These are phyloP conservation scores for Mycena sp. DNA, from an alignment of 1,284 basidiomycete genomes.

Conservation along the genomic window DNA sequence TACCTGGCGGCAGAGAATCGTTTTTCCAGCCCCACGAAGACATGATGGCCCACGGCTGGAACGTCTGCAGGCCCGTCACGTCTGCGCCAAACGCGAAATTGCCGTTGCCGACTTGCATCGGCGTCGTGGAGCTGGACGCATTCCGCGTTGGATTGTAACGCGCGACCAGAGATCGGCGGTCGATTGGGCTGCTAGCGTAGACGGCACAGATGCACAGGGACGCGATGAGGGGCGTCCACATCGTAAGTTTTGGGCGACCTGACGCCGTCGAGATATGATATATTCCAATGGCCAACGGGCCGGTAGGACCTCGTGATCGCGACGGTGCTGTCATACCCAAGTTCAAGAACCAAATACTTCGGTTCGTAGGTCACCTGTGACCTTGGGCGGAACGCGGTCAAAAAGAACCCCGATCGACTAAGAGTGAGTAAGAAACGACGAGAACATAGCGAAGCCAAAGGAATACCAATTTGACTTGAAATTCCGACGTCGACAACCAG, in stretches of 20 bases:
- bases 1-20: constrained; percentile 57
- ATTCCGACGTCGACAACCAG: no score
- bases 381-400: background rate
- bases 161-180: constrained; percentile 55
- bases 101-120: constrained; percentile 70
- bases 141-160: constrained; percentile 62
- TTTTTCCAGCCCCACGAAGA: constrained; percentile 73
- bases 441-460: no score
- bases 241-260: no score
- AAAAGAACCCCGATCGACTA: no score
- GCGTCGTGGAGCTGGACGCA: constrained; percentile 56
- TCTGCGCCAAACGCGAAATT: constrained; percentile 71
- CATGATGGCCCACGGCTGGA: constrained; percentile 64
- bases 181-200: constrained; percentile 40
- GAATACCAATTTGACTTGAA: no score
- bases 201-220: no score
- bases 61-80: constrained; percentile 66
- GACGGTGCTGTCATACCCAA: background rate
- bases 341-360: no score
- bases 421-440: no score
- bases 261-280: no score
- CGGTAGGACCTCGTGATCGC: constrained; percentile 20
- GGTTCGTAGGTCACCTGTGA: background rate
- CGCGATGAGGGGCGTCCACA: no score
- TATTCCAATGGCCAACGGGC: no score